Conservation (phyloP, 306 rosid species). For the Pueraria montana region DNA sequence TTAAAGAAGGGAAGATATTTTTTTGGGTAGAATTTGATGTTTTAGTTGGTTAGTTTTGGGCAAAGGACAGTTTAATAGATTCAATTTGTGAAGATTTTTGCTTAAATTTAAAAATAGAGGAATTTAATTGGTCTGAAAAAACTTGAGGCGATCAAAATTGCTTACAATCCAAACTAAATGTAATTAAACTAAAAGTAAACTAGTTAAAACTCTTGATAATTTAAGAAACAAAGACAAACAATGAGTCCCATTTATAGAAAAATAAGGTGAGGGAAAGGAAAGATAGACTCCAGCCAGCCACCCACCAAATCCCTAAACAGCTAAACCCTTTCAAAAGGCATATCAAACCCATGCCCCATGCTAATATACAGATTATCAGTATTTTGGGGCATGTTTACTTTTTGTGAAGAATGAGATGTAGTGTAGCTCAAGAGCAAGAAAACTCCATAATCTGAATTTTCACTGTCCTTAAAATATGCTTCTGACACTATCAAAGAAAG, state of each 20-base stretch:
- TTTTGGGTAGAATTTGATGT: neutral
- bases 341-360: conserved; percentile 15
- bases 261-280: neutral
- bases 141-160: neutral
- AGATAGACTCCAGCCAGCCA: conserved; percentile 2
- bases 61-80: neutral
- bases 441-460: conserved; percentile 21
- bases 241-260: neutral
- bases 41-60: neutral
- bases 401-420: neutral
- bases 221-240: neutral
- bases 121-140: neutral
- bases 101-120: neutral
- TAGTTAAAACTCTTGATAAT: neutral
- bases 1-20: neutral
- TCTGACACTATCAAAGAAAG: conserved; percentile 2
- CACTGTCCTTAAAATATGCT: conserved; percentile 2
- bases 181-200: neutral
- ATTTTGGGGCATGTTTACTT: neutral
- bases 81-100: neutral
- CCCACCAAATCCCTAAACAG: conserved; percentile 22
- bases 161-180: neutral
- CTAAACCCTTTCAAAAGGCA: neutral
- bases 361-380: neutral
- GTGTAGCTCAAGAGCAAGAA: conserved; percentile 11